These are phyloP conservation scores for Monosporascus sp. DNA, from an alignment of 2,329 filamentous ascomycete genomes.

Conservation along the genomic window DNA sequence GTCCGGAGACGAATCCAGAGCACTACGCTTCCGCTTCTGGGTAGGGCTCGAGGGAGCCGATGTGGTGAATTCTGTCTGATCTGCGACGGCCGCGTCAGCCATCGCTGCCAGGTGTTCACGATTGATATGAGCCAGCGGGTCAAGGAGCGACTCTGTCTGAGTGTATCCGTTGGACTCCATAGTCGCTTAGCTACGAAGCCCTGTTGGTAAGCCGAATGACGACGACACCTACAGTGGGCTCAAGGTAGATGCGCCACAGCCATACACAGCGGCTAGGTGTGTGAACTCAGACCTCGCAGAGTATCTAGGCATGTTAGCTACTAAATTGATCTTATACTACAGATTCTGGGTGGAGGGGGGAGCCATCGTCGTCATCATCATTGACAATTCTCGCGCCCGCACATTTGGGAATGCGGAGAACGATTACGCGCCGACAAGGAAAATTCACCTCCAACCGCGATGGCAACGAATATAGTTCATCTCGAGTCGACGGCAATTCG, in stretches of 20 bases:
- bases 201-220: constrained; percentile 9
- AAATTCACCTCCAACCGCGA: too few species aligned
- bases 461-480: too few species aligned
- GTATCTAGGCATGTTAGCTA: neutral
- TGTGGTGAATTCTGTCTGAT: constrained; percentile 43
- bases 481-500: too few species aligned
- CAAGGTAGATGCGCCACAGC: constrained; percentile 8
- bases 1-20: constrained; percentile 41
- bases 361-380: neutral
- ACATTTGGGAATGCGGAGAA: too few species aligned
- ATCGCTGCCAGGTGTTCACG: constrained; percentile 34
- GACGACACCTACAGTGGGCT: constrained; percentile 15
- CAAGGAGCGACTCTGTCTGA: constrained; percentile 26
- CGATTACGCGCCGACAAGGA: too few species aligned
- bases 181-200: constrained; percentile 8
- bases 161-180: constrained; percentile 30
- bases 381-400: neutral
- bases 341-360: neutral
- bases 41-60: constrained; percentile 37
- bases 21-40: constrained; percentile 52
- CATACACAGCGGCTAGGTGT: neutral
- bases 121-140: constrained; percentile 26
- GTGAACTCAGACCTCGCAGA: neutral
- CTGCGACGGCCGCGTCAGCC: constrained; percentile 41
- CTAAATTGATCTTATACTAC: neutral